Base-by-base conservation (phyloP, 441 rosid genomes). In the Euphorbia corollata region DNA sequence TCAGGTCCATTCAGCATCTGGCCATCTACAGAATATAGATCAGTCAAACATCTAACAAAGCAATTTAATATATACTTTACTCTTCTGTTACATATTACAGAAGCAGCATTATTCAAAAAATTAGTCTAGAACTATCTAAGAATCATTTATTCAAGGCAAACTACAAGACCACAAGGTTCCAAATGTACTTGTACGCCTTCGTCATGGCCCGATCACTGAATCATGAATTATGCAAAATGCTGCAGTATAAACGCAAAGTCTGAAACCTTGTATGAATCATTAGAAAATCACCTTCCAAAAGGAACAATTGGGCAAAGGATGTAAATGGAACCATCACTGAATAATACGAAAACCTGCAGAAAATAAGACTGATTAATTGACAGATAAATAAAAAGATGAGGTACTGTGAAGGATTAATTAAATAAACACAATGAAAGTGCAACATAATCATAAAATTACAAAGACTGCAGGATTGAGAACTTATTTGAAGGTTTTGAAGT, bases 251-350 rank as follows among this genome's bases (percentile, higher is more conserved):
- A 41, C 5, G 71, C 32, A 43, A 63, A 22, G 45, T 27, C n/a
- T 16, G 1, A 54, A 19, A 61, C 55, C 23, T 65, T 22, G 65
- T 59, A 48, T 5, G 53, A 1, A 47, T n/a, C 47, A 10, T 43
- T 34, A 51, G 12, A 69, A 50, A 53, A 70, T 22, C 80, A 94
- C 98, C 99, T 91, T 82, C 97, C 87, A 79, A 91, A 94, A 47
- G 99, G 98, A 71, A 85, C 88, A 75, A 88, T 69, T 23, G 99
- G 98, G 81, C 99, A 89, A 56, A 94, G 81, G 74, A 94, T 79
- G 78, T 86, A 91, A 63, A 89, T 60, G 61, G 96, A 88, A 55
- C 98, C 99, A 70, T 94, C 94, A 69, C 85, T 76, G 79, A 89
- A 94, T 62, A 87, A 74, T 67, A 87, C 47, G 81, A 91, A 90